Conservation (phyloP, 768 basidiomycete species). For the Hypholoma sublateritium region DNA sequence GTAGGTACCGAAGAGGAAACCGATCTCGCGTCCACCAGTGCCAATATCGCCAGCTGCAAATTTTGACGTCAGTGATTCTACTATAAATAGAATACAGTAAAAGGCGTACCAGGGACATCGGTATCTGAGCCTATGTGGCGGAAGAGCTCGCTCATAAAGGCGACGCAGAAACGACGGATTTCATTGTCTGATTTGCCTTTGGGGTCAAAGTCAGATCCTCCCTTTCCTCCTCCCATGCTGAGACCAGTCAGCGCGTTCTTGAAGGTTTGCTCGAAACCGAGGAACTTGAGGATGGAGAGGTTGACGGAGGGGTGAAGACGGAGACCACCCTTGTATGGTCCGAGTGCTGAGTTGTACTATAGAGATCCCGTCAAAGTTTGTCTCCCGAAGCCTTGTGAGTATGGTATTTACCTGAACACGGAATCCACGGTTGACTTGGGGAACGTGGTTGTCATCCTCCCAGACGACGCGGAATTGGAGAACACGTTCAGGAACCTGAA, state of each 20-base stretch:
- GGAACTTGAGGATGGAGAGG: constrained; percentile 82
- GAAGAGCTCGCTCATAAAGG: constrained; percentile 77
- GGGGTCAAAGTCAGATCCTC: constrained; percentile 79
- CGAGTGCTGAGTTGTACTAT: constrained; percentile 75
- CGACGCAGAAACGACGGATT: constrained; percentile 67
- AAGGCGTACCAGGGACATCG: constrained; percentile 59
- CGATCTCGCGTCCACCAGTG: constrained; percentile 74
- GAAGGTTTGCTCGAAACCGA: constrained; percentile 81
- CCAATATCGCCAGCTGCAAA: constrained; percentile 65
- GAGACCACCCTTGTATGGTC: constrained; percentile 79
- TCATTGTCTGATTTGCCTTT: constrained; percentile 78
- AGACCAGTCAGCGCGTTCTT: constrained; percentile 79
- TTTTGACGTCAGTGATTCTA: not conserved
- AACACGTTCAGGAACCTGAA: constrained; percentile 56
- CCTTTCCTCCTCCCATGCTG: constrained; percentile 79
- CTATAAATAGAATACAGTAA: not conserved
- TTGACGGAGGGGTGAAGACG: constrained; percentile 79
- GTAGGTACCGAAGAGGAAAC: constrained; percentile 78
- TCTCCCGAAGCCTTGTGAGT: not conserved
- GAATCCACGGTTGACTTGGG: constrained; percentile 73
- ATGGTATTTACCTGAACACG: constrained; percentile 58
- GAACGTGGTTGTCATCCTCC: constrained; percentile 67
- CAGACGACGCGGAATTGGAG: constrained; percentile 75
- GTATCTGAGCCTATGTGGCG: constrained; percentile 73
- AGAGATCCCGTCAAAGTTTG: not conserved